Evolutionary conservation across 176 grass and related monocot genomes (phyloP).

Genomic region (Cenchrus purpureus): DNA sequence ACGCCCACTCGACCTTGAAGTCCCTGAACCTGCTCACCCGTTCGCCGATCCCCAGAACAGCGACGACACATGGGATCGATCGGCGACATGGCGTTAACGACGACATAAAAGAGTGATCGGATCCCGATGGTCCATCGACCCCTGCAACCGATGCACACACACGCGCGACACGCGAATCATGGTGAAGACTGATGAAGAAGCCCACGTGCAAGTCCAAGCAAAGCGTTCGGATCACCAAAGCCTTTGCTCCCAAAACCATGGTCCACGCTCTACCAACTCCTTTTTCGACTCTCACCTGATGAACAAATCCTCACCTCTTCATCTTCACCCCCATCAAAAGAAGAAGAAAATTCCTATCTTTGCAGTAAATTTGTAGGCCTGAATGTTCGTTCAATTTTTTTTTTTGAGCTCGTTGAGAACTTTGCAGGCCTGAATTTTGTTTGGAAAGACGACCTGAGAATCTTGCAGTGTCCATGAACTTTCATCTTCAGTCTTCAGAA

Average conservation of each 20-base stretch:
- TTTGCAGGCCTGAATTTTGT: no score
- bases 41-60: background rate
- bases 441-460: no score
- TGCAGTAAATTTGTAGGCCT: no score
- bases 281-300: no score
- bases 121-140: constrained; percentile 32
- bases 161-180: background rate
- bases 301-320: no score
- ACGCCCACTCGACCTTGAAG: background rate
- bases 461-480: background rate
- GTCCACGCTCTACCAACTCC: no score
- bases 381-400: no score
- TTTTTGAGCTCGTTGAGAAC: no score
- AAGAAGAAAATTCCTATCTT: no score
- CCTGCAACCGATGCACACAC: constrained; percentile 1
- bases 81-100: constrained; percentile 5
- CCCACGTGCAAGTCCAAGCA: background rate
- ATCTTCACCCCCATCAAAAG: no score
- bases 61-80: background rate
- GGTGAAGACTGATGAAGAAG: background rate
- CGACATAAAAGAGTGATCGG: constrained; percentile 40
- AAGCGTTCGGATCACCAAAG: constrained; percentile 34
- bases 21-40: no score
- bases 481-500: background rate
- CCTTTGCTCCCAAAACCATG: background rate